Evolutionary conservation across 176 grass and related monocot species (phyloP), one percentile per base, ranked within the genome.

Genomic region (Aechmea fasciata): DNA sequence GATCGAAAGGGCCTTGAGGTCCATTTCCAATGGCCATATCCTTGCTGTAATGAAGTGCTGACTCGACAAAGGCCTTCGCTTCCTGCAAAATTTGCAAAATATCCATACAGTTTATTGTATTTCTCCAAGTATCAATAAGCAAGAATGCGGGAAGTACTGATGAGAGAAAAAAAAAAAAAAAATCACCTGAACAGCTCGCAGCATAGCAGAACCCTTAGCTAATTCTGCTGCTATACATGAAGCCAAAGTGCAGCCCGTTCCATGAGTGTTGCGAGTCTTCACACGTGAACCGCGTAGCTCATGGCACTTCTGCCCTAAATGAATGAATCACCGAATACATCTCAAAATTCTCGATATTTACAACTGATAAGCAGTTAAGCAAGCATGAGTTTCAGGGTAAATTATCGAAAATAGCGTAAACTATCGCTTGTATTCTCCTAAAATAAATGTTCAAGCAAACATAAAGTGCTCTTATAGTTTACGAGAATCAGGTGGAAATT

Each of bases 231-330:
- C 86, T 67, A 97, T 90, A 73, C 84, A 93, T 63, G 89, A 97
- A 65, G 94, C 89, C 62, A 97, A 74, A 79, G 94, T 97, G 87
- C 94, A 97, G 64, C 94, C 94, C 18, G 94, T 97, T 78, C 94
- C 94, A 70, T 97, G 94, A 50, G 89, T 90, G 50, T 93, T 97
- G 51, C 12, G 76, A 48, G 89, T 92, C 70, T 82, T 80, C 77
- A 97, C 68, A 57, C 84, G 89, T 69, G 71, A 65, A 3, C 89
- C 94, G 22, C 13, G 84, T 66, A 97, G 70, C 65, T 83, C 89
- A 59, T 87, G 69, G 65, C 81, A 97, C n/a, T 82, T 85, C 82
- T 92, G 85, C 20, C 94, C 94, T 97, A 79, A 54, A 79, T 11
- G 66, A 67, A 51, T 15, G 1, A n/a, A 78, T 48, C 52, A 26